Base-by-base conservation (phyloP, 2,329 filamentous ascomycete genomes). In the Fusarium neocosmosporiellum region DNA sequence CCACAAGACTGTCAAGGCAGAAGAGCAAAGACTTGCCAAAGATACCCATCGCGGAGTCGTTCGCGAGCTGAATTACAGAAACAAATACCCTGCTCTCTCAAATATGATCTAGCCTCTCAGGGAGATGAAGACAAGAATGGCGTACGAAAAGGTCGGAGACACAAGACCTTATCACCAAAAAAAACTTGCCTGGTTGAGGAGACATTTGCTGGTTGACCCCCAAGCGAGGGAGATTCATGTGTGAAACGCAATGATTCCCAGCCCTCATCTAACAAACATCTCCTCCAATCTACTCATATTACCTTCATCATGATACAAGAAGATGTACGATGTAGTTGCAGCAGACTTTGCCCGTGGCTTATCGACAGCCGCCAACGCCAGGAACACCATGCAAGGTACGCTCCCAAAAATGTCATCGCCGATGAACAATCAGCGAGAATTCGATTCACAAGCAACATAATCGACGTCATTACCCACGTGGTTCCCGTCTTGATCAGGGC, bases 401-500 rank as follows among this genome's bases (percentile, higher is more conserved):
- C 64, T 61, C 29, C 57, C 31, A 24, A 18, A 54, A 43, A 14
- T 37, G 29, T 36, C 36, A 57, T 27, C 34, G 37, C 59, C 33
- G 57, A 62, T 68, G 53, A 66, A 53, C 58, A 62, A 65, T 67
- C 46, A 39, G 62, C 36, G 66, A 59, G 60, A 59, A 60, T 71
- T 63, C n/a, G 33, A 69, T 74, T 61, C 9, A 50, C 34, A 62
- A 22, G 27, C 24, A 37, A 34, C 39, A 43, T 58, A 18, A 22
- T 27, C 20, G 66, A 74, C 68, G 71, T 74, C 71, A 74, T 72
- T 54, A 33, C 39, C 66, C 75, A 77, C 69, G 75, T 75, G 75
- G 75, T 73, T 20, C 24, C 59, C 54, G 39, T 27, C 55, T 54
- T 57, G 55, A 62, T 36, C 43, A 54, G 27, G 20, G 55, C 43